Percentiles rank a stretch among this genome's conserved stretches.
Conservation (phyloP, 2,329 filamentous ascomycete species). For the Aschersonia sp. region DNA sequence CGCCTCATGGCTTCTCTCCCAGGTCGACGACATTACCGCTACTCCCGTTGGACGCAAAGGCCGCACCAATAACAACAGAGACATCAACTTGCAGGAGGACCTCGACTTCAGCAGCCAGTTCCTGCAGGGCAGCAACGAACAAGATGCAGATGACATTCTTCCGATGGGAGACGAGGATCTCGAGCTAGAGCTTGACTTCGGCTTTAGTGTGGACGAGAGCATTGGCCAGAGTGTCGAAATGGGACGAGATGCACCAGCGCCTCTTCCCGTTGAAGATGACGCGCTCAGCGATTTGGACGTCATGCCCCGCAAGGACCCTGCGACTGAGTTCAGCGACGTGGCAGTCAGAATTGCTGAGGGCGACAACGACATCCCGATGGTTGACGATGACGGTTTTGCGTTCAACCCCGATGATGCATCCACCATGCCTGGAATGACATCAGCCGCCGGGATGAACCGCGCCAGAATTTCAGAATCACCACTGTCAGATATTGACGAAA, state of each 20-base stretch:
- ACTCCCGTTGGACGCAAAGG: conserved; percentile 40
- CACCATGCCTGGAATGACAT: conserved; percentile 32
- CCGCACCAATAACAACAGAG: conserved; percentile 43
- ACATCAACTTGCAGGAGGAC: conserved; percentile 56
- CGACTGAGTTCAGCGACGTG: conserved; percentile 36
- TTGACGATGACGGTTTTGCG: conserved; percentile 46
- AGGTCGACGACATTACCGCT: conserved; percentile 48
- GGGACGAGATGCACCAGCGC: conserved; percentile 68
- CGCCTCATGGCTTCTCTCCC: conserved; percentile 68
- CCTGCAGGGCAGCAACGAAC: conserved; percentile 49
- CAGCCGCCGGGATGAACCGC: conserved; percentile 33
- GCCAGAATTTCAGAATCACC: conserved; percentile 55
- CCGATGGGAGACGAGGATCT: conserved; percentile 51
- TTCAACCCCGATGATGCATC: conserved; percentile 48
- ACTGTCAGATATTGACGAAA: conserved; percentile 54
- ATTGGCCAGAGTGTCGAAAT: conserved; percentile 64
- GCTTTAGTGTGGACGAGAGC: conserved; percentile 57
- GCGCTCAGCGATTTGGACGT: conserved; percentile 52
- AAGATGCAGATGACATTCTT: conserved; percentile 43
- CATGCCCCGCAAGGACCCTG: conserved; percentile 37
- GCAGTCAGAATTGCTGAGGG: conserved; percentile 46
- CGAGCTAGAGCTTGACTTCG: conserved; percentile 60
- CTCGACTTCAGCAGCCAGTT: conserved; percentile 72
- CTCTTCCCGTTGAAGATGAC: conserved; percentile 53
- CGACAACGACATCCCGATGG: conserved; percentile 51